Percentiles rank a stretch among this genome's conserved stretches.
These are phyloP conservation scores for Pyrus hybrid DNA, from an alignment of 331 rosid species.

Conservation along the genomic window DNA sequence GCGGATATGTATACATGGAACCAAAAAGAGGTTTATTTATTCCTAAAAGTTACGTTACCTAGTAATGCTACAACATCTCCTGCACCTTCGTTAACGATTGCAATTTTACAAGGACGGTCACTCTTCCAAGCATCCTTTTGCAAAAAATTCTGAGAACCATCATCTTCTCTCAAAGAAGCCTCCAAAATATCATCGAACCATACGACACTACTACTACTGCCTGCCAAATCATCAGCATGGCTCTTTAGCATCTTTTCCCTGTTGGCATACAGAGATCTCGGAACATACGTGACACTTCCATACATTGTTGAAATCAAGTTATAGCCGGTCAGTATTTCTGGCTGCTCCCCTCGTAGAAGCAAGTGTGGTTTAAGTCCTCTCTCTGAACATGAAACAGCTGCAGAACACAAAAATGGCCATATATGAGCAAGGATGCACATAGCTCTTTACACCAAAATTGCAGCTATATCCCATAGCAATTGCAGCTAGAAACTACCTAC, in stretches of 20 bases:
- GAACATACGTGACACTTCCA: constrained; percentile 75
- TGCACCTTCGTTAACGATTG: constrained; percentile 85
- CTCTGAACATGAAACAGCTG: constrained; percentile 87
- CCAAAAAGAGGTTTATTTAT: not conserved
- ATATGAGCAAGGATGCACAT: constrained; percentile 6
- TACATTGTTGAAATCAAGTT: constrained; percentile 78
- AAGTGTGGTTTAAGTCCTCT: constrained; percentile 69
- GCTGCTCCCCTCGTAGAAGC: constrained; percentile 93
- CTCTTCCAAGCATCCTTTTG: constrained; percentile 32
- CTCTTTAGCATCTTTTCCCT: constrained; percentile 59
- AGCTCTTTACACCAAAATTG: not conserved
- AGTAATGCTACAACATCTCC: constrained; percentile 83
- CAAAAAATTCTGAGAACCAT: constrained; percentile 14
- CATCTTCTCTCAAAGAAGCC: constrained; percentile 28
- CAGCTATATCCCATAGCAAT: not conserved
- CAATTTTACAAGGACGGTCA: constrained; percentile 44
- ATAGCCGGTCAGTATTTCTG: constrained; percentile 80
- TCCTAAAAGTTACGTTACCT: constrained; percentile 46
- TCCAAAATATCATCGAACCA: constrained; percentile 55
- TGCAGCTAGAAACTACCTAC: constrained; percentile 37
- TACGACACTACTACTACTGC: constrained; percentile 36
- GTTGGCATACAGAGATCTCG: constrained; percentile 63
- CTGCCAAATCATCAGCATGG: constrained; percentile 58
- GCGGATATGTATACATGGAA: not conserved
- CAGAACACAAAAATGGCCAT: constrained; percentile 16